phyloP scores from a whole-genome alignment of 2,329 filamentous ascomycete species.

The Xylaria hypoxylon region DNA sequence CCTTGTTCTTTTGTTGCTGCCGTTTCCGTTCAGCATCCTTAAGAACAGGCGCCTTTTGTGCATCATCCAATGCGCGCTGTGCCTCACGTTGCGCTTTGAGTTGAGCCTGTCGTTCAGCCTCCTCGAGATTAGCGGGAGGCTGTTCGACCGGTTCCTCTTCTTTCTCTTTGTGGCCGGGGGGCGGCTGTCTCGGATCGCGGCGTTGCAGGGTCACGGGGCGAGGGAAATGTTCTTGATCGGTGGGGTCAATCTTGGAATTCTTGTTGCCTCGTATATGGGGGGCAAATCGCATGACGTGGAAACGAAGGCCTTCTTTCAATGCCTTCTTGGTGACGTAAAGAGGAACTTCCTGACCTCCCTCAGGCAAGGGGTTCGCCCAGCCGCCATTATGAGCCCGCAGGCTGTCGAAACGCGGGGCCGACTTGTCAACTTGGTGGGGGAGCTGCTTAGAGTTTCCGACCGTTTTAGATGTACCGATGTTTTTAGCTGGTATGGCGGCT shows the following conservation, averaged over 20 bases:
- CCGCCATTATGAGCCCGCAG: slow-evolving; percentile 63
- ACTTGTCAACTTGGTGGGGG: slow-evolving; percentile 40
- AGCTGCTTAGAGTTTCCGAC: slow-evolving; percentile 39
- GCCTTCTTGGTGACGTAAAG: slow-evolving; percentile 86
- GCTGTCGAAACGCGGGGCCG: slow-evolving; percentile 54
- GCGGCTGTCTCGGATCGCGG: slow-evolving; percentile 80
- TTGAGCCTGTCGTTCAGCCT: slow-evolving; percentile 75
- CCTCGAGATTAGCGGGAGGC: slow-evolving; percentile 65
- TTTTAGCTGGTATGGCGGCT: slow-evolving; percentile 47
- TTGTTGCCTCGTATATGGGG: slow-evolving; percentile 58
- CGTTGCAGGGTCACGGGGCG: slow-evolving; percentile 90
- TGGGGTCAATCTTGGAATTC: slow-evolving; percentile 74
- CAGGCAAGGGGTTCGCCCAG: slow-evolving; percentile 66
- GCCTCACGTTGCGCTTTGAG: slow-evolving; percentile 82
- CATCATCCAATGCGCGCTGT: slow-evolving; percentile 86
- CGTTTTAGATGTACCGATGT: slow-evolving; percentile 42
- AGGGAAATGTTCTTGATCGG: slow-evolving; percentile 81
- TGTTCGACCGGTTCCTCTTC: slow-evolving; percentile 66
- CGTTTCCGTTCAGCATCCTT: slow-evolving; percentile 66
- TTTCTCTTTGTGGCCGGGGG: slow-evolving; percentile 73
- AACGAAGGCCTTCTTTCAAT: slow-evolving; percentile 81
- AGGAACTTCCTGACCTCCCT: slow-evolving; percentile 64
- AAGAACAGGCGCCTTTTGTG: slow-evolving; percentile 89
- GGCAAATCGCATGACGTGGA: slow-evolving; percentile 85
- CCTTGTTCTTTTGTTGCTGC: slow-evolving; percentile 63